Base-by-base conservation (phyloP, 2,329 filamentous ascomycete genomes). In the Neofusicoccum parvum region DNA sequence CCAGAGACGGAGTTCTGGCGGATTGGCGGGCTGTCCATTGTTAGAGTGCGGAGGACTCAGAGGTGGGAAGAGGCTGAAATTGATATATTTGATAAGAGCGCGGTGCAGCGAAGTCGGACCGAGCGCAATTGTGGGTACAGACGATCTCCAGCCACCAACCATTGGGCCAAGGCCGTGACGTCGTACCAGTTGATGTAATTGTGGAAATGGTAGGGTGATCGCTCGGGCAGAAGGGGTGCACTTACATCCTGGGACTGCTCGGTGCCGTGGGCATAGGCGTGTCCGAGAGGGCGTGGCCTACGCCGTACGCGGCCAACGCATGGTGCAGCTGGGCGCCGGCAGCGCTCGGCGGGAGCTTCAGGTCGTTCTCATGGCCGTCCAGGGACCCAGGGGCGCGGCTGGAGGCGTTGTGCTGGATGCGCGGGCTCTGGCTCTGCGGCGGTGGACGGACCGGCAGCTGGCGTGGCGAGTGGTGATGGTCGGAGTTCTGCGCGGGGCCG, bases 1-100 rank as follows among this genome's bases (percentile, higher is more conserved):
- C 84, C 85, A 41, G 54, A 59, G 66, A 90, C 90, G 11, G 92
- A 95, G 72, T 90, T 91, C 73, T 91, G 89, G 73, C 90, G 83
- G 67, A 89, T 78, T 1, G 90, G 88, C 58, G 86, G 86, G 71
- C 90, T 92, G 69, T 70, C 66, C 66, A 67, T 72, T 68, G 69
- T 53, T 50, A 53, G 56, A 56, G 56, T 34, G 50, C 63, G 64
- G 54, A 62, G 46, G 32, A 66, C 59, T 62, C 60, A 53, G 62
- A 65, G 36, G 60, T 58, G 34, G 43, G 39, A 45, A 69, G 65
- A 67, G 62, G 62, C 39, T 48, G 51, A 65, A 50, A 62, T 34
- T 48, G 39, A 67, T 50, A 49, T 59, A 49, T 65, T 65, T 49
- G 62, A 59, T 59, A 49, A 59, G 45, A 54, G 53, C 48, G 64